These are phyloP conservation scores for Diaporthe sp. DNA, from an alignment of 2,329 filamentous ascomycete genomes.

Conservation along the genomic window DNA sequence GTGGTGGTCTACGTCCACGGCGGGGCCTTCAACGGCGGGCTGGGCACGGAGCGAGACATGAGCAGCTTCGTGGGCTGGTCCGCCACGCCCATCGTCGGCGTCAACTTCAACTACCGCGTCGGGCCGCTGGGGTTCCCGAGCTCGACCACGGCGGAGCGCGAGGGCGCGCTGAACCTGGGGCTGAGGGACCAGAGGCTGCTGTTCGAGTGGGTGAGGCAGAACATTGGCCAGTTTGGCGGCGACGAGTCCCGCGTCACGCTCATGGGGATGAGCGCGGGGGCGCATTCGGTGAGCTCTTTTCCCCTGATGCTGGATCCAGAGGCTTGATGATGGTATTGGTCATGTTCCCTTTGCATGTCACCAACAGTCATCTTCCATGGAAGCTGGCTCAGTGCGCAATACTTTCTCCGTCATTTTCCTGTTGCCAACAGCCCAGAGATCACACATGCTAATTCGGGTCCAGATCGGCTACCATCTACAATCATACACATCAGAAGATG, in stretches of 20 bases:
- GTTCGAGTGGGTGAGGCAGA: slow-evolving; percentile 72
- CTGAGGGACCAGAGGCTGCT: slow-evolving; percentile 72
- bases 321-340: neutral
- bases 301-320: neutral
- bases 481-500: slow-evolving; percentile 55
- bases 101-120: slow-evolving; percentile 75
- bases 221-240: slow-evolving; percentile 73
- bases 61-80: slow-evolving; percentile 72
- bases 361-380: neutral
- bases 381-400: neutral
- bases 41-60: slow-evolving; percentile 70
- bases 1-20: slow-evolving; percentile 75
- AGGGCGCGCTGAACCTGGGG: slow-evolving; percentile 74
- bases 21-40: slow-evolving; percentile 72
- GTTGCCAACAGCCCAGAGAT: no score
- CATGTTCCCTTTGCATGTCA: slow-evolving; percentile 36
- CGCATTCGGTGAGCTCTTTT: slow-evolving; percentile 66
- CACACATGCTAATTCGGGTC: slow-evolving; percentile 30
- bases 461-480: slow-evolving; percentile 79
- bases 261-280: slow-evolving; percentile 73
- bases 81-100: slow-evolving; percentile 65
- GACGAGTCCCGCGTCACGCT: slow-evolving; percentile 70
- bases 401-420: neutral
- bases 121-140: slow-evolving; percentile 79
- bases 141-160: slow-evolving; percentile 64